Conservation (phyloP, 257 asterid species). For the Echium plantagineum region DNA sequence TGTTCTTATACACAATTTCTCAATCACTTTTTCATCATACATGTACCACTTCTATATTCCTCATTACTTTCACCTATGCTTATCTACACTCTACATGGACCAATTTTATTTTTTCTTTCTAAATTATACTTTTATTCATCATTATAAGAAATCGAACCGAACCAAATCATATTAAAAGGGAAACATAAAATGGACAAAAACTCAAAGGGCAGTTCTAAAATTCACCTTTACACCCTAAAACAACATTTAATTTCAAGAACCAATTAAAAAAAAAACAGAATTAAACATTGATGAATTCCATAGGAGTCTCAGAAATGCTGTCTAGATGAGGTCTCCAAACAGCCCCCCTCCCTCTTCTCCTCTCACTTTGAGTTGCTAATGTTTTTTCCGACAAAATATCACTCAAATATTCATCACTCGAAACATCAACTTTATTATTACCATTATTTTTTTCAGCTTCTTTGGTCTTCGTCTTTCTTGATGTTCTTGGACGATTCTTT, state of each 20-base stretch:
- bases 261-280: not conserved
- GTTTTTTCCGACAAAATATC: constrained; percentile 71
- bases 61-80: too few relatives aligned
- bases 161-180: too few relatives aligned
- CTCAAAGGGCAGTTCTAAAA: constrained; percentile 5
- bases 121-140: too few relatives aligned
- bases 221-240: constrained; percentile 31
- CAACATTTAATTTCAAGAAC: not conserved
- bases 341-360: constrained; percentile 73
- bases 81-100: too few relatives aligned
- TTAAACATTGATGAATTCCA: constrained; percentile 19
- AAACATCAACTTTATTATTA: constrained; percentile 18
- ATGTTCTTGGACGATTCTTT: constrained; percentile 18
- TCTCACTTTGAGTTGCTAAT: constrained; percentile 48
- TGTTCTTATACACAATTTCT: too few relatives aligned
- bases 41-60: too few relatives aligned
- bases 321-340: constrained; percentile 85
- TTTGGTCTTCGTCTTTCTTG: constrained; percentile 41
- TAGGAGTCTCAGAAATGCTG: constrained; percentile 68
- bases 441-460: constrained; percentile 13
- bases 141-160: too few relatives aligned
- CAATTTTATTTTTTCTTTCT: too few relatives aligned
- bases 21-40: too few relatives aligned
- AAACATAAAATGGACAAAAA: too few relatives aligned
- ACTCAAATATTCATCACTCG: constrained; percentile 54